Percentiles rank a stretch among this genome's conserved stretches.
phyloP scores from a whole-genome alignment of 371 early-diverging fungal genomes.

The Edhazardia aedis region DNA sequence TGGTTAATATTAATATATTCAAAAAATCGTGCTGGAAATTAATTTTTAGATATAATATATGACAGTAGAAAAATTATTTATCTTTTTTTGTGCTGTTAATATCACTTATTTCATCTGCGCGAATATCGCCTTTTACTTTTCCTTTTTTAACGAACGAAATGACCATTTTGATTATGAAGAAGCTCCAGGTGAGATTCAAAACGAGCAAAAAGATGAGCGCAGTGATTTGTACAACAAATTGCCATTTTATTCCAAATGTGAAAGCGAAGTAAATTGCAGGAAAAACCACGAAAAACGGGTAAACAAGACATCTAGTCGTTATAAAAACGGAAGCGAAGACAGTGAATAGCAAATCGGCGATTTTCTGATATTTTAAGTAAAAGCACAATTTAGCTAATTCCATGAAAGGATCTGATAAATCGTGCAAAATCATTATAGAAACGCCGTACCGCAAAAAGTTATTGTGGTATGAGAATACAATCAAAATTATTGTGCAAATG shows the following conservation, averaged over 20 bases:
- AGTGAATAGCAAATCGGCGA: conserved; percentile 29
- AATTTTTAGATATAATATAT: too few species aligned
- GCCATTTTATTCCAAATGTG: neutral
- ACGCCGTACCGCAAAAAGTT: conserved; percentile 29
- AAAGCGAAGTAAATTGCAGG: conserved; percentile 6
- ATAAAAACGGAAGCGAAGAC: conserved; percentile 33
- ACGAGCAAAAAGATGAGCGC: neutral
- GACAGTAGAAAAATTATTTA: too few species aligned
- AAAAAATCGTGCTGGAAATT: too few species aligned
- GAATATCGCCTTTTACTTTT: neutral
- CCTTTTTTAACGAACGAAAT: neutral
- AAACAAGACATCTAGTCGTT: conserved; percentile 26
- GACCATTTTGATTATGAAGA: conserved; percentile 1
- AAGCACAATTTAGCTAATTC: conserved; percentile 36
- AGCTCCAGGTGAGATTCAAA: neutral
- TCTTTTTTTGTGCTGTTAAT: too few species aligned
- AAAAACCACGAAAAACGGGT: conserved; percentile 15
- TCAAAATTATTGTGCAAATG: conserved; percentile 30
- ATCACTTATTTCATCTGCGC: neutral
- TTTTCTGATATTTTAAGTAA: conserved; percentile 22
- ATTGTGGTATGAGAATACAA: conserved; percentile 21
- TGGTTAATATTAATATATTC: too few species aligned
- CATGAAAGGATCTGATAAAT: conserved; percentile 45
- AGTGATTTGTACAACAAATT: neutral
- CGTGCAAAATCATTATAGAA: conserved; percentile 38